Percentiles rank a stretch among this genome's conserved stretches.
Evolutionary conservation across 2,329 filamentous ascomycete genomes (phyloP).

Genomic region (Helminthosporium solani): DNA sequence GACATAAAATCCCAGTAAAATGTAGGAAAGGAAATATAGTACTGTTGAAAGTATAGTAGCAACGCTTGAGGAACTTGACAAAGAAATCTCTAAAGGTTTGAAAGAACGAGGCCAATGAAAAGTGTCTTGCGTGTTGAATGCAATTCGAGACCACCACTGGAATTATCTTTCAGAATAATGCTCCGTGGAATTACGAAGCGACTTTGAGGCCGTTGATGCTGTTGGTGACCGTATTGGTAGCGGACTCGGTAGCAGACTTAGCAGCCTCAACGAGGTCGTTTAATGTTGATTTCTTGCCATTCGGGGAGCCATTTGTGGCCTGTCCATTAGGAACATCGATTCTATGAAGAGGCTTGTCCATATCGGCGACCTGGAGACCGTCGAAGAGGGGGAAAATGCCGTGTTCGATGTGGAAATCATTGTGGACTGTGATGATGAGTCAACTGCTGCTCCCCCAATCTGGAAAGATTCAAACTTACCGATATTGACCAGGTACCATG

Average conservation of each 20-base stretch:
- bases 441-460: not conserved
- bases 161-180: not conserved
- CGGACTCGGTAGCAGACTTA: conserved; percentile 17
- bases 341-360: conserved; percentile 51
- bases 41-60: conserved; percentile 24
- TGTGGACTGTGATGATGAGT: conserved; percentile 67
- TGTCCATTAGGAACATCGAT: conserved; percentile 15
- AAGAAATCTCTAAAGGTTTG: conserved; percentile 1
- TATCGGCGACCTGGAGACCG: conserved; percentile 67
- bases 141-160: conserved; percentile 14
- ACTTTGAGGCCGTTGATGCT: conserved; percentile 29
- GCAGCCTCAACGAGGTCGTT: conserved; percentile 27
- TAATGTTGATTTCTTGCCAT: conserved; percentile 8
- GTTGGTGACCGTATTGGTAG: conserved; percentile 31
- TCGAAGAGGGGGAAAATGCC: conserved; percentile 86
- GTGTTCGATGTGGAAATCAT: conserved; percentile 86
- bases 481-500: conserved; percentile 94
- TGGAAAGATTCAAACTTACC: conserved; percentile 57
- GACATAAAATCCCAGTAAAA: too few species aligned
- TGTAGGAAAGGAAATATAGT: conserved; percentile 10
- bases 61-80: conserved; percentile 6
- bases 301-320: conserved; percentile 2
- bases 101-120: conserved; percentile 13
- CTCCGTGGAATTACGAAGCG: conserved; percentile 21
- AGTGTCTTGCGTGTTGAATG: conserved; percentile 38